Evolutionary conservation across 2,329 filamentous ascomycete genomes (phyloP), one percentile per base, ranked within the genome.

Genomic region (Alternaria tenuissima): DNA sequence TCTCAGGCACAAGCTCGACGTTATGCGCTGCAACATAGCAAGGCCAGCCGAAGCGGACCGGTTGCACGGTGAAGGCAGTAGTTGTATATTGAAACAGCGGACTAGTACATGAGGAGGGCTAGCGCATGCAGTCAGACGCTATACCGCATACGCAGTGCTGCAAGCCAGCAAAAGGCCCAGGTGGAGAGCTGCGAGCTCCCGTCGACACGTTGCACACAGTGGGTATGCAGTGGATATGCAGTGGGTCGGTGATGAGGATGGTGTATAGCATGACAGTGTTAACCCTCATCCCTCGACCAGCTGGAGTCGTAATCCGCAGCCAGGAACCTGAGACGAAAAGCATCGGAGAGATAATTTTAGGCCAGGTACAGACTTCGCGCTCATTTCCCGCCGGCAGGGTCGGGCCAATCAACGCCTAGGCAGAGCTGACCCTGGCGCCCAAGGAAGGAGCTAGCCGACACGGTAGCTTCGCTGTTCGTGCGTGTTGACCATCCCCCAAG

Each of bases 331-430:
- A 57, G 53, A 60, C 53, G 12, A 32, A 52, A 52, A 62, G 59
- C 54, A 48, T 64, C 59, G 64, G 60, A 67, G 57, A 62, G 67
- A 72, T 73, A 71, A 71, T 69, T 71, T 70, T 72, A 70, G 72
- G 61, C 63, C 58, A 59, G 59, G 57, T 61, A 55, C 54, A 48
- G 32, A 22, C 38, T 22, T 22, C 38, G n/a, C 4, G 38, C 65
- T 74, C 70, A 74, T 75, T 72, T 76, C 70, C 61, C 62, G 53
- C 42, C 18, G 56, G 57, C 66, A 58, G 58, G 66, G 47, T 38
- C 53, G 22, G 57, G 32, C 74, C 72, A 76, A 76, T 75, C 65
- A 72, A 12, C 32, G 14, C 22, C 20, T 20, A 39, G 20, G 42
- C 55, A 36, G 55, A 55, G 49, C 64, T 67, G 67, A 65, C 53